Percentiles rank a stretch among this genome's conserved stretches.
Evolutionary conservation across 139 green algal species (phyloP).

Genomic region (Mychonastes homosphaera): DNA sequence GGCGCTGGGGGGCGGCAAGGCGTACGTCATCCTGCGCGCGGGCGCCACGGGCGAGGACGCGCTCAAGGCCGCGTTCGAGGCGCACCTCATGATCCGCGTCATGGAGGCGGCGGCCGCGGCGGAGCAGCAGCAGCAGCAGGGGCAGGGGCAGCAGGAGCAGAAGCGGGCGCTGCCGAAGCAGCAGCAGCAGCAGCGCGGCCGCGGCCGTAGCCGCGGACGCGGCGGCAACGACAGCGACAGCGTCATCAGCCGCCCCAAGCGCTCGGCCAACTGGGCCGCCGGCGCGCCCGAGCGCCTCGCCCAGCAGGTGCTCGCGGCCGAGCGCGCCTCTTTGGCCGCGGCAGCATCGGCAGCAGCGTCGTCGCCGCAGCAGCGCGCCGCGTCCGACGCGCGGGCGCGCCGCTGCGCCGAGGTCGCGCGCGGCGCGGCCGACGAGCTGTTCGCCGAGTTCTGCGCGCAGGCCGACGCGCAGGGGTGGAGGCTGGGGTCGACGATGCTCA

Average conservation of each 20-base stretch:
- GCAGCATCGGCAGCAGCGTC: no score
- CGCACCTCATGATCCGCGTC: conserved; percentile 56
- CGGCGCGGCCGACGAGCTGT: conserved; percentile 25
- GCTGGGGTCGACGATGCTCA: conserved; percentile 55
- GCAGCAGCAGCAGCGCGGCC: neutral
- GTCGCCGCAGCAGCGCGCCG: no score
- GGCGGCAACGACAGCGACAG: neutral
- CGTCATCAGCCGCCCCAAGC: no score
- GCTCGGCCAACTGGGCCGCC: no score
- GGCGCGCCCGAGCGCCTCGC: neutral
- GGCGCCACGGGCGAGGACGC: conserved; percentile 36
- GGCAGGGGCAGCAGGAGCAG: neutral
- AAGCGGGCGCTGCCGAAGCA: conserved; percentile 1
- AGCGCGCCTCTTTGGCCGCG: no score
- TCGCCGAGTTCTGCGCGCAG: conserved; percentile 39
- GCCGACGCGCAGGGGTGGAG: conserved; percentile 46
- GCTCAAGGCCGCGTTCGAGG: conserved; percentile 57
- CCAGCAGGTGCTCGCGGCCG: no score
- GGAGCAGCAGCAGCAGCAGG: conserved; percentile 5
- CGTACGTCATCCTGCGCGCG: conserved; percentile 63
- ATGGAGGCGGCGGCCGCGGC: conserved; percentile 18
- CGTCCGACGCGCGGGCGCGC: no score
- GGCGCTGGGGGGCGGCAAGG: conserved; percentile 19
- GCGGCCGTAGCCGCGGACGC: neutral
- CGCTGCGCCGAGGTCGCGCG: conserved; percentile 1